phyloP scores from a whole-genome alignment of 768 basidiomycete genomes.

The Lyophyllum atratum region DNA sequence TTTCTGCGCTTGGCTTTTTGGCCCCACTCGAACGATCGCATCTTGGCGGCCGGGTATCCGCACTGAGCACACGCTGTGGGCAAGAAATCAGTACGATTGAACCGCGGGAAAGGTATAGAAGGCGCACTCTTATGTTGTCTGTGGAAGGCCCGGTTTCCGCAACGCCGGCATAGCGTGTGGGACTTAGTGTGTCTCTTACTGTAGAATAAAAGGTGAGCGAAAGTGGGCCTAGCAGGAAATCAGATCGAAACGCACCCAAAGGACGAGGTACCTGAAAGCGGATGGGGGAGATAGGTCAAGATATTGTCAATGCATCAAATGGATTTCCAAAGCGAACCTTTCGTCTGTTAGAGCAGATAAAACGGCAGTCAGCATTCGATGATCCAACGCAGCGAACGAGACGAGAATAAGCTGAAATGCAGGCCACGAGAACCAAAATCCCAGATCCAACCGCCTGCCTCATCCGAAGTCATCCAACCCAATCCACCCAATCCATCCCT shows the following conservation, averaged over 20 bases:
- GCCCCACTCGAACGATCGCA: slow-evolving; percentile 97
- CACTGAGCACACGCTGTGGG: slow-evolving; percentile 87
- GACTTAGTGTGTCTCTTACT: slow-evolving; percentile 98
- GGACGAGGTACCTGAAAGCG: slow-evolving; percentile 83
- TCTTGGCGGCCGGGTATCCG: slow-evolving; percentile 94
- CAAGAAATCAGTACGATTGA: slow-evolving; percentile 2
- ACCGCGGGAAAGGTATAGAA: not conserved
- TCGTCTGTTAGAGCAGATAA: slow-evolving; percentile 57
- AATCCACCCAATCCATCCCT: slow-evolving; percentile 13
- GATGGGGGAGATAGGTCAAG: slow-evolving; percentile 7
- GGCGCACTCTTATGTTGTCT: slow-evolving; percentile 94
- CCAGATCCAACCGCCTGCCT: slow-evolving; percentile 22
- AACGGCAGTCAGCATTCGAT: slow-evolving; percentile 20
- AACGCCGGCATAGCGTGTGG: slow-evolving; percentile 96
- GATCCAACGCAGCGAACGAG: not conserved
- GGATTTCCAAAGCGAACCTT: slow-evolving; percentile 60
- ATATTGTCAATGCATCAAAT: not conserved
- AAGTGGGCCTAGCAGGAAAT: not conserved
- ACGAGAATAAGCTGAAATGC: not conserved
- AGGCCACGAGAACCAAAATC: slow-evolving; percentile 1
- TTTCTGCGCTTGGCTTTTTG: slow-evolving; percentile 99
- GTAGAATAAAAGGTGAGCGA: slow-evolving; percentile 17
- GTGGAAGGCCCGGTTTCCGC: slow-evolving; percentile 95
- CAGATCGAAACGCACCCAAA: slow-evolving; percentile 69
- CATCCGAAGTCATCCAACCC: slow-evolving; percentile 27